phyloP scores from a whole-genome alignment of 192 early-diverging fungal species.

The Spinellus fusiger region DNA sequence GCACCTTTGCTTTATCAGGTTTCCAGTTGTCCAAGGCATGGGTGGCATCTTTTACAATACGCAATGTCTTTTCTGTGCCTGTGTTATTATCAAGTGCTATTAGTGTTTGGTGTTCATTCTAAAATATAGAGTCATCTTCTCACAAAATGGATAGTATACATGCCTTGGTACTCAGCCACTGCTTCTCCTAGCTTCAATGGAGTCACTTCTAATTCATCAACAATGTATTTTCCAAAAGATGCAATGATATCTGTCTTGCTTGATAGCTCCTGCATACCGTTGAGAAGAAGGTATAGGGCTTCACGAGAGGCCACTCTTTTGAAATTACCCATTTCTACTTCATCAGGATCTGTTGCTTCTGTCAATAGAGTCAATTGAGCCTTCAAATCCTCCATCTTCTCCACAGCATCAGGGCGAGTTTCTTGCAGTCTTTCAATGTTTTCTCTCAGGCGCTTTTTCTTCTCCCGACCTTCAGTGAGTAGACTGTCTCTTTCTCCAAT shows the following conservation, averaged over 20 bases:
- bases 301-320: constrained; percentile 24
- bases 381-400: constrained; percentile 13
- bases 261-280: constrained; percentile 30
- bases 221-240: constrained; percentile 29
- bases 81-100: background rate
- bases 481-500: constrained; percentile 22
- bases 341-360: constrained; percentile 10
- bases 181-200: constrained; percentile 18
- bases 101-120: background rate
- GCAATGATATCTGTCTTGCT: constrained; percentile 31
- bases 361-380: constrained; percentile 13
- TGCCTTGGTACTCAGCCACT: constrained; percentile 16
- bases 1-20: constrained; percentile 20
- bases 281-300: constrained; percentile 25
- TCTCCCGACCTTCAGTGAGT: constrained; percentile 8
- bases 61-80: constrained; percentile 18
- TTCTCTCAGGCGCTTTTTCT: constrained; percentile 14
- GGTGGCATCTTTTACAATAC: constrained; percentile 17
- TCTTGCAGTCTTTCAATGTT: constrained; percentile 17
- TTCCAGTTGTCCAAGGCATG: constrained; percentile 20
- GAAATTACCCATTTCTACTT: constrained; percentile 28
- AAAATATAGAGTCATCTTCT: background rate
- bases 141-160: background rate
- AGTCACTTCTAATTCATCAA: constrained; percentile 26
- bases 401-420: constrained; percentile 14